Evolutionary conservation across 2,329 filamentous ascomycete species (phyloP).

Genomic region (Didymosphaeria variabile): DNA sequence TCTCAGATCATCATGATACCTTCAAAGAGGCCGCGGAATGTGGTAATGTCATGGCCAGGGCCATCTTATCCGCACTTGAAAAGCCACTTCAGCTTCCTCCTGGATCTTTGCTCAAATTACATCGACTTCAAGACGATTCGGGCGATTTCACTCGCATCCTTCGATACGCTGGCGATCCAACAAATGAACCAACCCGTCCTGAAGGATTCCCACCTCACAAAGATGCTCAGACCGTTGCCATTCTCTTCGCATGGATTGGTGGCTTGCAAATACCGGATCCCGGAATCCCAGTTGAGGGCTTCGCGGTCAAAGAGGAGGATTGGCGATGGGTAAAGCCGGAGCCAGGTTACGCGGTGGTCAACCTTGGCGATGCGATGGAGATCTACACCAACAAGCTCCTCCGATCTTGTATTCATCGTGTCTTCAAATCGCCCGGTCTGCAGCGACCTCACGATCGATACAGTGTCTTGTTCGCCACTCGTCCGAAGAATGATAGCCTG

Average conservation of each 20-base stretch:
- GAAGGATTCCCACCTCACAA: neutral
- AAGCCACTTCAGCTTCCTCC: neutral
- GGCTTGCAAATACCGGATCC: neutral
- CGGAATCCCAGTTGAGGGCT: neutral
- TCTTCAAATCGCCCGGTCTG: neutral
- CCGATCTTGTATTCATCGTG: neutral
- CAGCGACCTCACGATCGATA: neutral
- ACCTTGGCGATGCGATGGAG: neutral
- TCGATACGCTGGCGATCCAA: neutral
- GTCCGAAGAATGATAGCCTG: neutral
- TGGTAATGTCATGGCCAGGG: neutral
- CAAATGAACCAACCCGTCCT: neutral
- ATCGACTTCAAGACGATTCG: neutral
- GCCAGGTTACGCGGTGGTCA: neutral
- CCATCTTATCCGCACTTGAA: neutral
- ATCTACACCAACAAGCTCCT: neutral
- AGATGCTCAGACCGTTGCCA: neutral
- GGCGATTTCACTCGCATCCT: neutral
- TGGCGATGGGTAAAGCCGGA: neutral
- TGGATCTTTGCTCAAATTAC: neutral
- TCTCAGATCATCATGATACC: neutral
- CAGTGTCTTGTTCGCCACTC: neutral
- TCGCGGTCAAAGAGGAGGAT: neutral
- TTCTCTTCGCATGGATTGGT: neutral
- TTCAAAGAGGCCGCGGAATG: neutral